A percentile compares a stretch with the other conserved stretches of the same genome.
Conservation (phyloP, 2,329 filamentous ascomycete species). For the Ambrosiella xylebori region DNA sequence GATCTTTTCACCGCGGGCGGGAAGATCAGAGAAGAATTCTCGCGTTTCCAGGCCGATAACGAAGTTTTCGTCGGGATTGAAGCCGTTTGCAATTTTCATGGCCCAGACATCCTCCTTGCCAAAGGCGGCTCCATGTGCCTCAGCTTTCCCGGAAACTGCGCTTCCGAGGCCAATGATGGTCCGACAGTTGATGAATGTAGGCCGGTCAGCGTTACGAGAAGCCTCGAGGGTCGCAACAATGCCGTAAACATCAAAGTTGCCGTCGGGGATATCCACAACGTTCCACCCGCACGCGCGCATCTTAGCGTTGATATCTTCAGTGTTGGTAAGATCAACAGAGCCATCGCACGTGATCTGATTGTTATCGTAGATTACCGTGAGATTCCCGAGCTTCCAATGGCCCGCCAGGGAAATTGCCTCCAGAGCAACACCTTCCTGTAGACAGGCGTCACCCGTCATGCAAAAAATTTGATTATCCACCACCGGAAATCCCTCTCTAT, state of each 20-base stretch:
- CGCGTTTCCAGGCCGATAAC: conserved; percentile 28
- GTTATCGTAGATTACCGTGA: conserved; percentile 42
- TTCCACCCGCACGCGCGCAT: conserved; percentile 40
- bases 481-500: conserved; percentile 30
- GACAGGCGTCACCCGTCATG: conserved; percentile 40
- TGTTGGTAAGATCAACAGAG: conserved; percentile 32
- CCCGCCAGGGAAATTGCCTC: conserved; percentile 41
- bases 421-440: conserved; percentile 39
- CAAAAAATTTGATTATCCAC: conserved; percentile 37
- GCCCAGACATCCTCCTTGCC: conserved; percentile 33
- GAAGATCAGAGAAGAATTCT: conserved; percentile 31
- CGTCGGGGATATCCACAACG: conserved; percentile 36
- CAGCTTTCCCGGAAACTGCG: conserved; percentile 30
- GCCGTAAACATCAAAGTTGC: conserved; percentile 30
- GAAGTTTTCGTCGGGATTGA: conserved; percentile 22
- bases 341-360: conserved; percentile 44
- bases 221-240: conserved; percentile 29
- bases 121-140: conserved; percentile 40
- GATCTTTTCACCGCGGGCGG: conserved; percentile 25
- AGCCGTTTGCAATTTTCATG: conserved; percentile 21
- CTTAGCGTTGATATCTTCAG: conserved; percentile 39
- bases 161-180: conserved; percentile 40
- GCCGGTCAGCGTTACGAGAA: conserved; percentile 30
- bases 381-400: conserved; percentile 36
- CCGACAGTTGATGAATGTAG: conserved; percentile 39